phyloP scores from a whole-genome alignment of 129 eudicot species.

The Heracleum sosnowskyi region DNA sequence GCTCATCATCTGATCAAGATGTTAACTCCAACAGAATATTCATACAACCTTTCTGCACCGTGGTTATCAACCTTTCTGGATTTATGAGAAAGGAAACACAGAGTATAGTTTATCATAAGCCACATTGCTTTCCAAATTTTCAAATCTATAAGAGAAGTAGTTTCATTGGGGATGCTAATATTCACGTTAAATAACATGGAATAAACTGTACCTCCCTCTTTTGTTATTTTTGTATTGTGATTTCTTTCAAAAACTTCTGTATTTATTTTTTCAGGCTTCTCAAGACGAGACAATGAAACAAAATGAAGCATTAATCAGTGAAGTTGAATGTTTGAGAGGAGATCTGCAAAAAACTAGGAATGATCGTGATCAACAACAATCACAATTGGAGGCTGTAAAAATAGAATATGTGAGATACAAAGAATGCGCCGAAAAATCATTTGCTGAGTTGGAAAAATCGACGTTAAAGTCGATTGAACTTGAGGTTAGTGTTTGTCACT shows the following conservation, averaged over 20 bases:
- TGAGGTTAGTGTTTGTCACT: conserved; percentile 43
- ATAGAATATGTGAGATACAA: conserved; percentile 47
- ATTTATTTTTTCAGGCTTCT: conserved; percentile 30
- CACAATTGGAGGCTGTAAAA: conserved; percentile 42
- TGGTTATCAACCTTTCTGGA: background rate
- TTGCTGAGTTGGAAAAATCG: conserved; percentile 51
- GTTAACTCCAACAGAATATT: background rate
- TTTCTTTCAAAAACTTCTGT: background rate
- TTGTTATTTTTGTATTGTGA: background rate
- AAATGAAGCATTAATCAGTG: conserved; percentile 56
- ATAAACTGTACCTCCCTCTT: background rate
- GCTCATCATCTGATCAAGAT: background rate
- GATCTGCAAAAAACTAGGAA: conserved; percentile 74
- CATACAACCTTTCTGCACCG: background rate
- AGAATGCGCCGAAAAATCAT: conserved; percentile 52
- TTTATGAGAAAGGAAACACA: background rate
- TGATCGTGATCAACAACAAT: conserved; percentile 64
- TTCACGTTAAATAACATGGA: background rate
- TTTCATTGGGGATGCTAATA: background rate
- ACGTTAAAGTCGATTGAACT: conserved; percentile 49
- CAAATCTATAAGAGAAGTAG: background rate
- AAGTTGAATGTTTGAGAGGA: conserved; percentile 49
- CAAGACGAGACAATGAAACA: conserved; percentile 53
- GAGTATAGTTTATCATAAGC: background rate
- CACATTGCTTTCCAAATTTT: background rate